Percentiles rank a stretch among this genome's conserved stretches.
Evolutionary conservation across 345 rosid species (phyloP).

Genomic region (Populus pruinosa): DNA sequence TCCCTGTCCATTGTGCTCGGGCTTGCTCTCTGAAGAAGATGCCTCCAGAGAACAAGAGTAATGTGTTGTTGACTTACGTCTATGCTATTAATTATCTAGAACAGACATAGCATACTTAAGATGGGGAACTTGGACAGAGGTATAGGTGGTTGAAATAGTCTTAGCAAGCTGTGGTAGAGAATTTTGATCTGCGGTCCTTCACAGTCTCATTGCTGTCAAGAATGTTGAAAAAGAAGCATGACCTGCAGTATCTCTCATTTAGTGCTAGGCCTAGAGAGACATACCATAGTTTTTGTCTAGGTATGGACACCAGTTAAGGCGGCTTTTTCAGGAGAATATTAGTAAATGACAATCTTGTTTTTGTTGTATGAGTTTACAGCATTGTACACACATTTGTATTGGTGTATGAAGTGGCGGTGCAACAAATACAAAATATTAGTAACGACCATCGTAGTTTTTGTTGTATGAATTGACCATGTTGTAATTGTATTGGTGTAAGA

Average conservation of each 20-base stretch:
- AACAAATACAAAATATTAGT: neutral
- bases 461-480: neutral
- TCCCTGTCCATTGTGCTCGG: conserved; percentile 44
- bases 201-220: neutral
- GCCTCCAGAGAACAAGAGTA: conserved; percentile 21
- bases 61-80: conserved; percentile 11
- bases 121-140: neutral
- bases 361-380: neutral
- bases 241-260: neutral
- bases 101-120: conserved; percentile 8
- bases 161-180: conserved; percentile 8
- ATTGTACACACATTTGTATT: neutral
- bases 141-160: conserved; percentile 18
- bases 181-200: conserved; percentile 11
- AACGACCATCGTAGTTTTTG: neutral
- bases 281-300: neutral
- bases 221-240: neutral
- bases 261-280: neutral
- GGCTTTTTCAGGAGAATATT: neutral
- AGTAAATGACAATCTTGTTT: neutral
- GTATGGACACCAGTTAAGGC: too few relatives aligned
- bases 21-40: conserved; percentile 21
- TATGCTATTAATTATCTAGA: conserved; percentile 21
- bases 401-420: neutral
- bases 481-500: neutral